phyloP scores from a whole-genome alignment of 768 basidiomycete genomes.

The Rickenella mellea region DNA sequence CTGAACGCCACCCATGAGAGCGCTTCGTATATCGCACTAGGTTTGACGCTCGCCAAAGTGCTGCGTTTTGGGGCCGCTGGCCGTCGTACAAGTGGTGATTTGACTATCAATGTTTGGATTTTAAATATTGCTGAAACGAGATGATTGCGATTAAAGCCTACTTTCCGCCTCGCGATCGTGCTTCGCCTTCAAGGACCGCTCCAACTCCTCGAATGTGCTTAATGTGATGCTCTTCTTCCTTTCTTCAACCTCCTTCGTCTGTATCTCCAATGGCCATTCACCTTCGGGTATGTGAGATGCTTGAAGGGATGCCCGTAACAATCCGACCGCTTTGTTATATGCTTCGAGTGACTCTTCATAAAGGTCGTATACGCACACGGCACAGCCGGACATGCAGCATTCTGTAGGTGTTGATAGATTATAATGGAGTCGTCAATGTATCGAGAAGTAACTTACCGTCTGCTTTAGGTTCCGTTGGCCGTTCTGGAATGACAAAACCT shows the following conservation, averaged over 20 bases:
- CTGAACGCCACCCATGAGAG: conserved; percentile 43
- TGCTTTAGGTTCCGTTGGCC: conserved; percentile 51
- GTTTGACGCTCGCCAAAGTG: conserved; percentile 2
- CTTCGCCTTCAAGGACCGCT: conserved; percentile 44
- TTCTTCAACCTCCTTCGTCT: conserved; percentile 10
- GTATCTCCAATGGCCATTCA: conserved; percentile 59
- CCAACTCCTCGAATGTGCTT: conserved; percentile 67
- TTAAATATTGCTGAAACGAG: conserved; percentile 1
- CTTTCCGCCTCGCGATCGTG: conserved; percentile 14
- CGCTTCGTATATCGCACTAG: conserved; percentile 30
- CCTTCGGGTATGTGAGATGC: conserved; percentile 38
- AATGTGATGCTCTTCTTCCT: conserved; percentile 28
- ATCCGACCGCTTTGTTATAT: conserved; percentile 47
- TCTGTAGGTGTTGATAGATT: conserved; percentile 32
- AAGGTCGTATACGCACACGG: conserved; percentile 84
- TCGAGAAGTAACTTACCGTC: conserved; percentile 42
- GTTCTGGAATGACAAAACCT: conserved; percentile 50
- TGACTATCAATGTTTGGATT: conserved; percentile 1
- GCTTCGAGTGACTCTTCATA: conserved; percentile 64
- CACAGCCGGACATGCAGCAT: conserved; percentile 94
- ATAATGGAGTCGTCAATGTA: background rate
- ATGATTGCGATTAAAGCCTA: background rate
- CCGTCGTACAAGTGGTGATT: background rate
- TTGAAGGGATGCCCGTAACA: conserved; percentile 41
- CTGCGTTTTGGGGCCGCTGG: background rate